These are phyloP conservation scores for Evansstolkia leycettana DNA, from an alignment of 495 filamentous ascomycete species.

Conservation along the genomic window DNA sequence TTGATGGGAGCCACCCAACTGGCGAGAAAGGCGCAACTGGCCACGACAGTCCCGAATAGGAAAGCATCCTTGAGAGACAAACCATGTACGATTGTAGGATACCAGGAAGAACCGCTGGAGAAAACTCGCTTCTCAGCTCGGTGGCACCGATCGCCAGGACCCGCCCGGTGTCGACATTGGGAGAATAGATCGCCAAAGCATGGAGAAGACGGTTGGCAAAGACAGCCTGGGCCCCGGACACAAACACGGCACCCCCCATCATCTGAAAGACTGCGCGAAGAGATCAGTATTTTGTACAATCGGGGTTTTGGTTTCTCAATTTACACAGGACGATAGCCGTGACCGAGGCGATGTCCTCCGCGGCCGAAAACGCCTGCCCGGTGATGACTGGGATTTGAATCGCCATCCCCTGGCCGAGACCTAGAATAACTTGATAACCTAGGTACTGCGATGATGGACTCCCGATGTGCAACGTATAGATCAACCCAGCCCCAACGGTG, in stretches of 20 bases:
- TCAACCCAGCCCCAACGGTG: slow-evolving; percentile 31
- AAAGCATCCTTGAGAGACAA: too few species aligned
- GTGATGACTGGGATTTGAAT: slow-evolving; percentile 14
- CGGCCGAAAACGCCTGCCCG: slow-evolving; percentile 20
- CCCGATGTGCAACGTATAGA: slow-evolving; percentile 17
- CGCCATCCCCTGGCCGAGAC: slow-evolving; percentile 10
- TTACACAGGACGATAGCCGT: slow-evolving; percentile 13
- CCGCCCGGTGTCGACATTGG: slow-evolving; percentile 19
- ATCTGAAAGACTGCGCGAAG: slow-evolving; percentile 31
- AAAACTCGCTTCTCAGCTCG: too few species aligned
- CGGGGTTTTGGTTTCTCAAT: too few species aligned
- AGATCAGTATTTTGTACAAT: too few species aligned
- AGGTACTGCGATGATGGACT: slow-evolving; percentile 19
- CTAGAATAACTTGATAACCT: slow-evolving; percentile 24
- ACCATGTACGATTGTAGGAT: too few species aligned
- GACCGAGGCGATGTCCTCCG: slow-evolving; percentile 31
- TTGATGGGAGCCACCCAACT: too few species aligned
- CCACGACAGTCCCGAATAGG: too few species aligned
- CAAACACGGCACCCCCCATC: slow-evolving; percentile 30
- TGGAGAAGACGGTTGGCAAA: slow-evolving; percentile 25
- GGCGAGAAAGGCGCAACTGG: too few species aligned
- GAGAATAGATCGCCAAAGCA: slow-evolving; percentile 16
- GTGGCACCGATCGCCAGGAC: slow-evolving; percentile 32
- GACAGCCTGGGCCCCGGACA: slow-evolving; percentile 24
- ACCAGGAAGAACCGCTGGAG: too few species aligned